Conservation (phyloP, 2,329 filamentous ascomycete genomes). For the Fusarium hostae region DNA sequence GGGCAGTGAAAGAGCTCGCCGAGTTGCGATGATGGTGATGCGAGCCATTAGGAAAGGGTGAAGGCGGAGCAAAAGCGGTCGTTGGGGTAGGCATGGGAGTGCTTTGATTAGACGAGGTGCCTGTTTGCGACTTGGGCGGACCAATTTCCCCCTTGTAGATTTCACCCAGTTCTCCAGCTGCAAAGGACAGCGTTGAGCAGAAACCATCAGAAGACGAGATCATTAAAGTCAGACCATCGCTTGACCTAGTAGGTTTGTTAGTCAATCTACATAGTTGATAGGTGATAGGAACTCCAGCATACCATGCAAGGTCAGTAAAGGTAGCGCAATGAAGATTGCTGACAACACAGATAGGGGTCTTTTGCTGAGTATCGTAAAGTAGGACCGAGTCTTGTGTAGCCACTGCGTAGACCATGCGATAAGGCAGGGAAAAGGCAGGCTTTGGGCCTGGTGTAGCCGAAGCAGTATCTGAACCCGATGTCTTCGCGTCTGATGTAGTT, state of each 20-base stretch:
- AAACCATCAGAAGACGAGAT: slow-evolving; percentile 99
- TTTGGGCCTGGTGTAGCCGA: slow-evolving; percentile 68
- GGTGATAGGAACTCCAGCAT: slow-evolving; percentile 49
- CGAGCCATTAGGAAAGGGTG: slow-evolving; percentile 62
- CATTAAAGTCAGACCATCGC: slow-evolving; percentile 70
- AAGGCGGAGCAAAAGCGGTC: slow-evolving; percentile 69
- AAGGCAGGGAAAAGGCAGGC: slow-evolving; percentile 84
- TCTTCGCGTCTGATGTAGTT: slow-evolving; percentile 63
- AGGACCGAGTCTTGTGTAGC: slow-evolving; percentile 96
- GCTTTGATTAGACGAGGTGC: slow-evolving; percentile 67
- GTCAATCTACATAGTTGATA: slow-evolving; percentile 30
- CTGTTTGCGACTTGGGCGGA: slow-evolving; percentile 58
- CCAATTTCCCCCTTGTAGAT: slow-evolving; percentile 76
- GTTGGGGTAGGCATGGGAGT: slow-evolving; percentile 79
- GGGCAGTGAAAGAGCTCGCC: slow-evolving; percentile 66
- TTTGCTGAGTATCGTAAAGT: slow-evolving; percentile 96
- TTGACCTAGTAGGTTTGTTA: slow-evolving; percentile 54
- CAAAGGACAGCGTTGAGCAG: slow-evolving; percentile 90
- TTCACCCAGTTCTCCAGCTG: slow-evolving; percentile 84
- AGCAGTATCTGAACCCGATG: slow-evolving; percentile 56
- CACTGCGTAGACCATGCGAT: slow-evolving; percentile 95
- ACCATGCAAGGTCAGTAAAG: slow-evolving; percentile 97
- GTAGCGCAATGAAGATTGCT: slow-evolving; percentile 98
- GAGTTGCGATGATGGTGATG: slow-evolving; percentile 69
- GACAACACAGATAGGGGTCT: slow-evolving; percentile 91